phyloP scores from a whole-genome alignment of 305 asterid genomes.

The Fraxinus ornus region DNA sequence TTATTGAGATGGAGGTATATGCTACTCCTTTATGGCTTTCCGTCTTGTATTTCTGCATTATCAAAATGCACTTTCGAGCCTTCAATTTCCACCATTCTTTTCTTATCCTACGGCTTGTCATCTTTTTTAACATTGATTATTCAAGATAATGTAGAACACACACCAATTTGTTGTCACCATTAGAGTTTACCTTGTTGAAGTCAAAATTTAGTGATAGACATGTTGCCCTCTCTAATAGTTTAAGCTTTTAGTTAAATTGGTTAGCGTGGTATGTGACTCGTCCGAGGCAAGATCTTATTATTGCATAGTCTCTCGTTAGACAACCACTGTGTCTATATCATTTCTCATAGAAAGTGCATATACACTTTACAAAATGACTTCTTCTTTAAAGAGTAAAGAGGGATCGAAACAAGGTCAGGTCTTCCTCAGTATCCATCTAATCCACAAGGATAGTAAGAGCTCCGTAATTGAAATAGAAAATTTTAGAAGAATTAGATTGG shows the following conservation, averaged over 20 bases:
- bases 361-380: too few species aligned
- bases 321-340: too few species aligned
- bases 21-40: not conserved
- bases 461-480: too few species aligned
- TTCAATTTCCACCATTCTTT: not conserved
- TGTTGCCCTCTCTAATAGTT: not conserved
- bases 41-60: not conserved
- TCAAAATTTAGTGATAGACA: not conserved
- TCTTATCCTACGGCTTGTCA: not conserved
- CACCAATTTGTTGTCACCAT: not conserved
- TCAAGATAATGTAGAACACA: not conserved
- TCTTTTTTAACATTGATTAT: not conserved
- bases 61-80: constrained; percentile 15
- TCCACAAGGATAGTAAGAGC: too few species aligned
- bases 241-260: not conserved
- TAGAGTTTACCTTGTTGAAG: not conserved
- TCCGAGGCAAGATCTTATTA: too few species aligned
- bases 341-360: too few species aligned
- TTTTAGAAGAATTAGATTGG: too few species aligned
- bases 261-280: not conserved
- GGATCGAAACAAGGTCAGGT: too few species aligned
- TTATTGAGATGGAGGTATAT: constrained; percentile 93
- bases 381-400: too few species aligned
- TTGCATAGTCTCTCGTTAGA: too few species aligned
- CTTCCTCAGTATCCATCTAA: too few species aligned